Conservation (phyloP, 192 early-diverging fungal genomes). For the Coemansia sp. region DNA sequence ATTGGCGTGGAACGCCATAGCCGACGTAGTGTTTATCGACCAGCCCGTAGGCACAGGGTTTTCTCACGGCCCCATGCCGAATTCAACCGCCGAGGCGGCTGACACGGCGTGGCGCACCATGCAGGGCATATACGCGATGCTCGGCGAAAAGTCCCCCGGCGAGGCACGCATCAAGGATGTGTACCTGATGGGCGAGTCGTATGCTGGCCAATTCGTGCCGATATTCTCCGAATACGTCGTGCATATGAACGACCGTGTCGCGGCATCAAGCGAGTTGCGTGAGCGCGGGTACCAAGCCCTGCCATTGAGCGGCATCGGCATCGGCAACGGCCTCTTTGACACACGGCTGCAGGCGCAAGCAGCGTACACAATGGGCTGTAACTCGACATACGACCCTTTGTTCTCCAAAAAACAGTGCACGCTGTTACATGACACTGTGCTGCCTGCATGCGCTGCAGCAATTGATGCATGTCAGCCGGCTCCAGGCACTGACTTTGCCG, state of each 20-base stretch:
- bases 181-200: slow-evolving; percentile 57
- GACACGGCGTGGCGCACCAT: slow-evolving; percentile 54
- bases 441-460: slow-evolving; percentile 46
- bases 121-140: slow-evolving; percentile 40
- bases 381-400: slow-evolving; percentile 40
- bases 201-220: slow-evolving; percentile 57
- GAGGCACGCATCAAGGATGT: slow-evolving; percentile 1
- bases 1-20: slow-evolving; percentile 67
- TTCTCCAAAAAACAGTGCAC: slow-evolving; percentile 23
- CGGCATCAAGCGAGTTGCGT: slow-evolving; percentile 15
- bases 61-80: slow-evolving; percentile 55
- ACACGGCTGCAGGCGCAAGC: slow-evolving; percentile 30
- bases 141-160: background rate
- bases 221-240: slow-evolving; percentile 45
- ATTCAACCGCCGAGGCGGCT: slow-evolving; percentile 47
- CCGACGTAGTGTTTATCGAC: slow-evolving; percentile 57
- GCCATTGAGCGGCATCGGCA: slow-evolving; percentile 51
- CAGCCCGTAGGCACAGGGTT: slow-evolving; percentile 74
- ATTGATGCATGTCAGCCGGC: slow-evolving; percentile 47
- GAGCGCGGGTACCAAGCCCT: slow-evolving; percentile 27
- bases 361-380: slow-evolving; percentile 45
- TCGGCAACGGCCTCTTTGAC: slow-evolving; percentile 58
- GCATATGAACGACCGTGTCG: slow-evolving; percentile 34
- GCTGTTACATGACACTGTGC: slow-evolving; percentile 45
- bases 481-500: slow-evolving; percentile 20